Evolutionary conservation across 1,284 basidiomycete species (phyloP).

Genomic region (Pisolithus thermaeus): DNA sequence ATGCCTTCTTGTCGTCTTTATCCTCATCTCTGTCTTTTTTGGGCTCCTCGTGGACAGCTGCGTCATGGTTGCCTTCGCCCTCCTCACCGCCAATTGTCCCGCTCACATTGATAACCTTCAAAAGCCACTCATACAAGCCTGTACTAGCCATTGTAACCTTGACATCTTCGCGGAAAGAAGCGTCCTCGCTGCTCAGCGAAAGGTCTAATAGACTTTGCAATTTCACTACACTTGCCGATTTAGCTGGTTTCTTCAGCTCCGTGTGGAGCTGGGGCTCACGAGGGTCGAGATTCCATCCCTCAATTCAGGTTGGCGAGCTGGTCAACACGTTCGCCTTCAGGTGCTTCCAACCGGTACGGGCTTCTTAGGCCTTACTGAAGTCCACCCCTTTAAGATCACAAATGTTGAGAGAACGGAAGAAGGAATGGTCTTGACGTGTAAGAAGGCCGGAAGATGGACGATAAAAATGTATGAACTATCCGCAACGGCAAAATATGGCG

Average conservation of each 20-base stretch:
- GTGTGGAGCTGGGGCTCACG: conserved; percentile 55
- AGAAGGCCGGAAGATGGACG: conserved; percentile 65
- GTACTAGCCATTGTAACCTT: conserved; percentile 77
- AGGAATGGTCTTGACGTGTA: conserved; percentile 56
- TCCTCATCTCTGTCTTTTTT: conserved; percentile 48
- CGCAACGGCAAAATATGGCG: conserved; percentile 35
- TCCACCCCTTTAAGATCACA: conserved; percentile 78
- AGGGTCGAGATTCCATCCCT: conserved; percentile 52
- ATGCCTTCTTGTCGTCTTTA: conserved; percentile 64
- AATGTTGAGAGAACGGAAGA: conserved; percentile 39
- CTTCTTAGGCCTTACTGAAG: conserved; percentile 50
- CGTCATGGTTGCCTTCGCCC: conserved; percentile 37
- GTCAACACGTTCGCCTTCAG: conserved; percentile 74
- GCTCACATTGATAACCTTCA: conserved; percentile 83
- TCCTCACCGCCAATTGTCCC: conserved; percentile 68
- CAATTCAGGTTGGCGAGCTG: conserved; percentile 75
- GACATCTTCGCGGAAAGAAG: conserved; percentile 75
- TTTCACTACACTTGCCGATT: conserved; percentile 75
- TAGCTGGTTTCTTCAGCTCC: conserved; percentile 80
- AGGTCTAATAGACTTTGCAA: conserved; percentile 87
- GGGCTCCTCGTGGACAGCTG: conserved; percentile 32
- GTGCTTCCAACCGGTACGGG: conserved; percentile 55
- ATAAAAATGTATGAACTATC: conserved; percentile 52
- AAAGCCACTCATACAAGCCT: conserved; percentile 85
- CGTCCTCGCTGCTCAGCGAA: conserved; percentile 69